Evolutionary conservation across 176 grass and related monocot species (phyloP).

Genomic region (Alloteropsis semialata): DNA sequence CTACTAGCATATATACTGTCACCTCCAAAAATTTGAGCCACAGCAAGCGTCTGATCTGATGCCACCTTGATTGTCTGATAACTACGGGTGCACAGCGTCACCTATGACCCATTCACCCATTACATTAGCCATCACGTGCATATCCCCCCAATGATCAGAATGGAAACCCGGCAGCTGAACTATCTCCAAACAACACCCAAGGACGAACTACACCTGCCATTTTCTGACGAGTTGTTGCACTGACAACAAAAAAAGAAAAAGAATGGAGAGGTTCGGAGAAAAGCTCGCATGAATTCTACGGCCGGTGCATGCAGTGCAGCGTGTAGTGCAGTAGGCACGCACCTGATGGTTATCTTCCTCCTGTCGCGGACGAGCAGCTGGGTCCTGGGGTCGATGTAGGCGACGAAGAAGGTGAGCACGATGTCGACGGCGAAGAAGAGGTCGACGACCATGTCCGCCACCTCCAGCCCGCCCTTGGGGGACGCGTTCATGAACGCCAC

Average conservation of each 20-base stretch:
- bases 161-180: neutral
- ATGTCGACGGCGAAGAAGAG: slow-evolving; percentile 85
- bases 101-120: neutral
- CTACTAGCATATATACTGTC: neutral
- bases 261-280: neutral
- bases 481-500: slow-evolving; percentile 86
- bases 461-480: slow-evolving; percentile 70
- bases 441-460: slow-evolving; percentile 72
- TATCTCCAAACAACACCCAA: neutral
- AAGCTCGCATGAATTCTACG: no score
- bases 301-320: no score
- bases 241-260: neutral
- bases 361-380: slow-evolving; percentile 76
- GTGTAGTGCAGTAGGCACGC: neutral
- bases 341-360: slow-evolving; percentile 72
- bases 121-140: neutral
- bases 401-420: slow-evolving; percentile 87
- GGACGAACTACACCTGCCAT: neutral
- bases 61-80: neutral
- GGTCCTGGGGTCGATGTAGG: slow-evolving; percentile 79
- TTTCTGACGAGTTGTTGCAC: neutral
- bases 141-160: neutral
- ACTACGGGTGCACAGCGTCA: neutral
- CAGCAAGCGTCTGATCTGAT: no score
- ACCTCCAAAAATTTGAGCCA: neutral